Evolutionary conservation across 768 basidiomycete genomes (phyloP).

Genomic region (Suillus luteus): DNA sequence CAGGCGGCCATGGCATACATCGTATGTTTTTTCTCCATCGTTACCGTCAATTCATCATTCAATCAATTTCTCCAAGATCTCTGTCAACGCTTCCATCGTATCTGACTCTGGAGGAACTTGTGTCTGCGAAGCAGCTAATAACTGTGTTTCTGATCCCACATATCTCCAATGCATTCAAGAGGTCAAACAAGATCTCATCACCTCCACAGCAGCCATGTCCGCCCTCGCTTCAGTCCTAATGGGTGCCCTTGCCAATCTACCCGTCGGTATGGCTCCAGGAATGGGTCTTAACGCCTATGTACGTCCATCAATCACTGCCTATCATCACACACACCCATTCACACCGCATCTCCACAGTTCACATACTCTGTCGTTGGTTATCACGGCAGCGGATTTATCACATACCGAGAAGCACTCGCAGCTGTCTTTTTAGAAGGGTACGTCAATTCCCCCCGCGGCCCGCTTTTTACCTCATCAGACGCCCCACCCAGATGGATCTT

Average conservation of each 20-base stretch:
- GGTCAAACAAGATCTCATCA: conserved; percentile 77
- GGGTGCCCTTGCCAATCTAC: conserved; percentile 85
- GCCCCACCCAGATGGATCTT: conserved; percentile 67
- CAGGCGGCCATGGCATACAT: conserved; percentile 7
- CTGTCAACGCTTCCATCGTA: conserved; percentile 83
- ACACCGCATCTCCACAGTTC: conserved; percentile 50
- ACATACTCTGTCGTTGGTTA: conserved; percentile 87
- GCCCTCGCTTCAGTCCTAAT: conserved; percentile 78
- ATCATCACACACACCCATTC: too few species aligned
- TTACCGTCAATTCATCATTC: not conserved
- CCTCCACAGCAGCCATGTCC: conserved; percentile 76
- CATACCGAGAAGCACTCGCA: conserved; percentile 77
- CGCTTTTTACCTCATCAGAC: conserved; percentile 1
- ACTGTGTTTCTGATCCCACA: conserved; percentile 50
- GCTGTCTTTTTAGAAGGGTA: conserved; percentile 90
- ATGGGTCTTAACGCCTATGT: conserved; percentile 84
- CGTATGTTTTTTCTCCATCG: conserved; percentile 7
- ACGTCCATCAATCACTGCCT: conserved; percentile 10
- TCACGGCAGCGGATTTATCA: conserved; percentile 69
- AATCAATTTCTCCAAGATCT: conserved; percentile 50
- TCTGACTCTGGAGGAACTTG: conserved; percentile 80
- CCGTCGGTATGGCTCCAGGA: conserved; percentile 86
- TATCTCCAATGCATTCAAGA: conserved; percentile 63
- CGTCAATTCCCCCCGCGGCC: conserved; percentile 23
- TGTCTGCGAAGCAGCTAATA: conserved; percentile 62